Evolutionary conservation across 2,329 filamentous ascomycete genomes (phyloP), one percentile per base, ranked within the genome.

Genomic region (Sarocladium kiliense): DNA sequence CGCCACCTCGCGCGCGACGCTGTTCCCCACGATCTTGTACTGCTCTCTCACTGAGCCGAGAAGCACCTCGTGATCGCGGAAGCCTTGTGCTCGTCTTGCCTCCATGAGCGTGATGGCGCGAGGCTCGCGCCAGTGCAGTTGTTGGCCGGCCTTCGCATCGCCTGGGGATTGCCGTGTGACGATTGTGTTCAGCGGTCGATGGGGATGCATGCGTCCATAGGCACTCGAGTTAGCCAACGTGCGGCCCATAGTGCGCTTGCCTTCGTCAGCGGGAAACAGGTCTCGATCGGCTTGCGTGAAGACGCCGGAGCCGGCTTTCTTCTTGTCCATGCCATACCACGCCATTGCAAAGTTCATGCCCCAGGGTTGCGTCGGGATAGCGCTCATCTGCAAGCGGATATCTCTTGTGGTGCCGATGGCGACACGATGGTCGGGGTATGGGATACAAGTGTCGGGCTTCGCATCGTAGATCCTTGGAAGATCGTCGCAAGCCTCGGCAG

Each of bases 1-100:
- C 0, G 88, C 81, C 1, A 89, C 80, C 23, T 82, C 80, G 9
- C 88, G 74, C 2, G 88, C 82, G 0, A 95, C 89, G 26, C 85
- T 89, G 66, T 95, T 95, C 0, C 90, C 90, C 0, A 92, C 75
- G 19, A 89, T 81, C 55, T 77, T 80, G 71, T 81, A 85, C 63
- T 89, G 85, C 1, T 84, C 71, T 0, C 36, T 10, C 0, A 77
- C 66, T 0, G 54, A 63, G 0, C 89, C 89, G 1, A 92, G 67
- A 1, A 95, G 66, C 0, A 92, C 78, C 56, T 93, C 89, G 5
- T 84, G 60, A 55, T 93, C 87, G 0, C 76, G 82, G 39, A 88
- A 84, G 0, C 87, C 86, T 65, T 94, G 89, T 0, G 84, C 86
- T 1, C 87, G 74, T 1, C 86, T 72, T 0, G 77, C 80, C 66